Evolutionary conservation across 2,329 filamentous ascomycete species (phyloP).

Genomic region (Rasamsonia emersonii): DNA sequence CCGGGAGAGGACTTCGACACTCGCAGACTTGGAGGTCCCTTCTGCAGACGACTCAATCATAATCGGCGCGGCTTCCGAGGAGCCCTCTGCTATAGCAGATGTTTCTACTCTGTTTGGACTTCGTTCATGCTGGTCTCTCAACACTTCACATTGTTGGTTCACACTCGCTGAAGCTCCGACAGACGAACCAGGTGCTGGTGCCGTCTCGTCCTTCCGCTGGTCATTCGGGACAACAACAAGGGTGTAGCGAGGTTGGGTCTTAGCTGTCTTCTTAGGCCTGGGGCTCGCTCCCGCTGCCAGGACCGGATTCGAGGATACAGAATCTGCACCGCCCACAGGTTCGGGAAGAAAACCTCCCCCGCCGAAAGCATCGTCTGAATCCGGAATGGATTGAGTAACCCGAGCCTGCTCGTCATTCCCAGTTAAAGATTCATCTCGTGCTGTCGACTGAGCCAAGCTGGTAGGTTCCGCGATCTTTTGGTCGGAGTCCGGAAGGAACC

Average conservation of each 20-base stretch:
- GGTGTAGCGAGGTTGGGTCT: slow-evolving; percentile 16
- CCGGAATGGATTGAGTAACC: background rate
- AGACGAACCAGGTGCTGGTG: background rate
- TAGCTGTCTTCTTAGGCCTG: slow-evolving; percentile 2
- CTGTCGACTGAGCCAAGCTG: background rate
- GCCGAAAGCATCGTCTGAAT: slow-evolving; percentile 1
- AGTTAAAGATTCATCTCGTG: background rate
- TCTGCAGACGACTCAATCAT: slow-evolving; percentile 17
- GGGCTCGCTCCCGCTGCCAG: background rate
- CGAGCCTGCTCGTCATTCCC: slow-evolving; percentile 5
- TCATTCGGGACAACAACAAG: slow-evolving; percentile 22
- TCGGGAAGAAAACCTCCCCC: slow-evolving; percentile 1
- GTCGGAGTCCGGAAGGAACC: slow-evolving; percentile 20
- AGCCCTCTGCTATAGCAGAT: slow-evolving; percentile 12
- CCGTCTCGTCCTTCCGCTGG: slow-evolving; percentile 1
- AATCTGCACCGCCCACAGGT: background rate
- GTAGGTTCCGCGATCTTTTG: background rate
- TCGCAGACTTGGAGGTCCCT: slow-evolving; percentile 16
- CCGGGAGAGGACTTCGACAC: slow-evolving; percentile 17
- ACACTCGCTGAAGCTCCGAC: too few species aligned
- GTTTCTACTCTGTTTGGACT: too few species aligned
- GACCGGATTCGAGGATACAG: background rate
- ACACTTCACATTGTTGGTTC: too few species aligned
- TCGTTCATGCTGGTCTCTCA: too few species aligned
- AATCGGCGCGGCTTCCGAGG: slow-evolving; percentile 15